A percentile compares a stretch with the other conserved stretches of the same genome.
These are phyloP conservation scores for Gliomastix tumulicola DNA, from an alignment of 2,329 filamentous ascomycete species.

Conservation along the genomic window DNA sequence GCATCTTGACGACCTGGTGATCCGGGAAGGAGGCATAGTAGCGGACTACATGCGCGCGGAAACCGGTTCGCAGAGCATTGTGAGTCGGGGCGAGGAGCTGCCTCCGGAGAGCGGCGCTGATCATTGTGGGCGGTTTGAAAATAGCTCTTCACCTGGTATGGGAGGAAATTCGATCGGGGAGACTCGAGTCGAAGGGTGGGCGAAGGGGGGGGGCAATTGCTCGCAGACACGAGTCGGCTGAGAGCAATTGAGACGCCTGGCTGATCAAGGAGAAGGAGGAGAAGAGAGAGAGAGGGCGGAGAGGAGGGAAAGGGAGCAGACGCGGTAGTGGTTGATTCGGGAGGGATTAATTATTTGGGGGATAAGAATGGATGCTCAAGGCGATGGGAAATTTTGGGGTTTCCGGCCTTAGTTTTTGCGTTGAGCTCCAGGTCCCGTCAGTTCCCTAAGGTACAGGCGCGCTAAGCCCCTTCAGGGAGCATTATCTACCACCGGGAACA, in stretches of 20 bases:
- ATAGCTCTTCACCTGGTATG: constrained; percentile 13
- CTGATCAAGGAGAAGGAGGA: constrained; percentile 9
- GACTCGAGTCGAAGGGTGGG: constrained; percentile 1
- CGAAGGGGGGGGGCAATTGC: constrained; percentile 5
- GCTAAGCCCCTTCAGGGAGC: not conserved
- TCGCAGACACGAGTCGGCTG: constrained; percentile 6
- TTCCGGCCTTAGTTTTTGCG: constrained; percentile 14
- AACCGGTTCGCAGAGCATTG: constrained; percentile 41
- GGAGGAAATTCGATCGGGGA: not conserved
- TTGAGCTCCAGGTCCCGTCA: not conserved
- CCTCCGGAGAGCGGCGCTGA: constrained; percentile 58
- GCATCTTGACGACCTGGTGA: constrained; percentile 96
- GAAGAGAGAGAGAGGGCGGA: constrained; percentile 1
- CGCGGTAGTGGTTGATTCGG: constrained; percentile 6
- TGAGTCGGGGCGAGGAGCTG: constrained; percentile 47
- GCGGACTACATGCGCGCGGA: constrained; percentile 50
- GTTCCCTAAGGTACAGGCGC: not conserved
- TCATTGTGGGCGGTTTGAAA: constrained; percentile 34
- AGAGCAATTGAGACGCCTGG: constrained; percentile 4
- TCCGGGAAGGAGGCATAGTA: constrained; percentile 81
- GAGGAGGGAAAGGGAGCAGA: constrained; percentile 10
- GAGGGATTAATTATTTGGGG: constrained; percentile 12
- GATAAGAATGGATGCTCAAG: constrained; percentile 17
- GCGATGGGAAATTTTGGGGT: constrained; percentile 29
- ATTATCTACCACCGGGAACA: too few relatives aligned